phyloP scores from a whole-genome alignment of 306 rosid species.

The Begonia peltatifolia region DNA sequence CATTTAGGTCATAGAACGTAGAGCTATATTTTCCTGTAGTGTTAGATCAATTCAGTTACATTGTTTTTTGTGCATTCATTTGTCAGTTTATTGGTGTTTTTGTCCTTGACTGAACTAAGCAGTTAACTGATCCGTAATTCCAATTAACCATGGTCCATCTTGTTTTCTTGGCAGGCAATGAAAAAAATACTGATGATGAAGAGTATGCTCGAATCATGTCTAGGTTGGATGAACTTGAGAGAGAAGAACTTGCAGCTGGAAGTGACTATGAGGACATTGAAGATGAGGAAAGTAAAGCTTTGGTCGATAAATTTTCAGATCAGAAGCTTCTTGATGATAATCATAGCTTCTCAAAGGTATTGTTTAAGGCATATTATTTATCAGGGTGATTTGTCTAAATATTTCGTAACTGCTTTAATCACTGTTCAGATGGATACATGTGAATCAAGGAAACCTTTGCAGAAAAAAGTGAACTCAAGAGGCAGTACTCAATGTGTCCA shows the following conservation, averaged over 20 bases:
- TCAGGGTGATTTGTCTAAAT: not conserved
- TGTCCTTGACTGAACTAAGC: no score
- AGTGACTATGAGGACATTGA: constrained; percentile 15
- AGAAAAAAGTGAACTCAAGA: constrained; percentile 20
- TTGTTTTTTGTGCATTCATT: no score
- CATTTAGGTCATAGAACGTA: no score
- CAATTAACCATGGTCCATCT: constrained; percentile 18
- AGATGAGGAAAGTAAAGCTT: constrained; percentile 23
- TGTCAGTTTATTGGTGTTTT: no score
- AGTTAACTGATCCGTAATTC: no score
- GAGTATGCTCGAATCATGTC: constrained; percentile 43
- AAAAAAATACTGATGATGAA: constrained; percentile 22
- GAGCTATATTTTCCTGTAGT: not conserved
- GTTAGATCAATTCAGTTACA: not conserved
- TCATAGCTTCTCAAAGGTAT: constrained; percentile 29
- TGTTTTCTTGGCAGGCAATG: constrained; percentile 14
- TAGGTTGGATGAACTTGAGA: constrained; percentile 64
- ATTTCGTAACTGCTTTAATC: constrained; percentile 9
- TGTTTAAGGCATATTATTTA: constrained; percentile 13
- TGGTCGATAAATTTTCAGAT: constrained; percentile 19
- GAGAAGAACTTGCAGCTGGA: constrained; percentile 66
- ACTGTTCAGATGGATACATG: constrained; percentile 19
- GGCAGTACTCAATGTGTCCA: not conserved
- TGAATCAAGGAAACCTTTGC: constrained; percentile 15
- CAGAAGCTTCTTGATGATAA: constrained; percentile 21